These are phyloP conservation scores for Nyctanthes arbortristis DNA, from an alignment of 257 asterid genomes.

Conservation along the genomic window DNA sequence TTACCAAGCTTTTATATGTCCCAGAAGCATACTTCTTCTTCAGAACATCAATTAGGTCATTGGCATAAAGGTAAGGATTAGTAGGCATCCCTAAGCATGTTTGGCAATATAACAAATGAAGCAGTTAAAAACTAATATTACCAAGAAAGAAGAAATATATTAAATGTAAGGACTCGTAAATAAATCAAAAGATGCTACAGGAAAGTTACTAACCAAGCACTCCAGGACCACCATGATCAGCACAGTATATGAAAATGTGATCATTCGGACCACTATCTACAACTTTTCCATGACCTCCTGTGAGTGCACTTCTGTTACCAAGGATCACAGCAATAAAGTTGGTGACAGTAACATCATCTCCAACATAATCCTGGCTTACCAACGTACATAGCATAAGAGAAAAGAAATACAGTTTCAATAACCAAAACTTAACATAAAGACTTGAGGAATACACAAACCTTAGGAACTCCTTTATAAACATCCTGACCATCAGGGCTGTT, in stretches of 20 bases:
- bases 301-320: conserved; percentile 74
- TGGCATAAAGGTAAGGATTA: conserved; percentile 72
- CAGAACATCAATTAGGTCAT: conserved; percentile 60
- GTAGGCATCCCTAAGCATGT: conserved; percentile 77
- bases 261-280: conserved; percentile 89
- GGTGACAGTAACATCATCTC: conserved; percentile 63
- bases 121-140: not conserved
- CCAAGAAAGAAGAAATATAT: not conserved
- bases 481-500: conserved; percentile 81
- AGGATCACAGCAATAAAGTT: conserved; percentile 79
- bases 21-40: conserved; percentile 83
- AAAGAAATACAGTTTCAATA: conserved; percentile 14
- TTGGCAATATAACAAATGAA: conserved; percentile 17
- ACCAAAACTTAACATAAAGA: conserved; percentile 8
- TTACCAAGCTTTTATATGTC: conserved; percentile 88
- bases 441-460: conserved; percentile 47
- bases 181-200: not conserved
- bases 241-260: conserved; percentile 75
- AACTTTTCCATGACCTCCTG: conserved; percentile 94
- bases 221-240: conserved; percentile 98
- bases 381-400: conserved; percentile 26
- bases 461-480: conserved; percentile 91
- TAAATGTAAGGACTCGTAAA: conserved; percentile 1
- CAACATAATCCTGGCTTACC: conserved; percentile 76
- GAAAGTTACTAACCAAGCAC: conserved; percentile 69